Evolutionary conservation across 129 eudicot species (phyloP).

Genomic region (Flaveria robusta): DNA sequence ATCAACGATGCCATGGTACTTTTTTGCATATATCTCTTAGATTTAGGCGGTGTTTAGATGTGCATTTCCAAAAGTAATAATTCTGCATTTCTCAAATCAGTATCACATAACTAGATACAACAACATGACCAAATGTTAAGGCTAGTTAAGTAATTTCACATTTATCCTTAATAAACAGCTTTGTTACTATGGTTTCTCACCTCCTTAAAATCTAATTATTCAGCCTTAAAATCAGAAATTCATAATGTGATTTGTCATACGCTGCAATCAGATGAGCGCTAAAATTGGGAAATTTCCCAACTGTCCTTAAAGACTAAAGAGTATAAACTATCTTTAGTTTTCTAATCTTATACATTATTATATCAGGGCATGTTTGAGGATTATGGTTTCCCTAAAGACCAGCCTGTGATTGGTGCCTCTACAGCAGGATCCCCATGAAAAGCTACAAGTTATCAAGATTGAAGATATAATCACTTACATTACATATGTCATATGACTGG

Average conservation of each 20-base stretch:
- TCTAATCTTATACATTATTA: slow-evolving; percentile 15
- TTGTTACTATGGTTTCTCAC: neutral
- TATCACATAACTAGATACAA: neutral
- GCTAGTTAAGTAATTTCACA: neutral
- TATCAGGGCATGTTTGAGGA: slow-evolving; percentile 73
- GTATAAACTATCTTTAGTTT: neutral
- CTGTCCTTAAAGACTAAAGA: neutral
- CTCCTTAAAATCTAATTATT: neutral
- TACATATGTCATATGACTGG: slow-evolving; percentile 33
- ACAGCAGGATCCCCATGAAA: slow-evolving; percentile 44
- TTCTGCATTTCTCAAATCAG: neutral
- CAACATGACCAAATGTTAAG: neutral
- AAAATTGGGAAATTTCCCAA: neutral
- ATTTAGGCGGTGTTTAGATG: neutral
- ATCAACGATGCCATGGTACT: slow-evolving; percentile 83
- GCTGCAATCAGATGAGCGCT: neutral
- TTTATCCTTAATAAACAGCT: neutral
- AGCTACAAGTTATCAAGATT: slow-evolving; percentile 15
- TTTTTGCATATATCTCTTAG: neutral
- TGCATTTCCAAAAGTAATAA: neutral
- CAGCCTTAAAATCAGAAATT: neutral
- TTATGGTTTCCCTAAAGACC: slow-evolving; percentile 71
- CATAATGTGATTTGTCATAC: neutral
- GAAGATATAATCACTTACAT: slow-evolving; percentile 14
- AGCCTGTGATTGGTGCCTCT: slow-evolving; percentile 39